A percentile compares a stretch with the other conserved stretches of the same genome.
Conservation (phyloP, 1,139 yeast species). For the Geotrichum macrosporum region DNA sequence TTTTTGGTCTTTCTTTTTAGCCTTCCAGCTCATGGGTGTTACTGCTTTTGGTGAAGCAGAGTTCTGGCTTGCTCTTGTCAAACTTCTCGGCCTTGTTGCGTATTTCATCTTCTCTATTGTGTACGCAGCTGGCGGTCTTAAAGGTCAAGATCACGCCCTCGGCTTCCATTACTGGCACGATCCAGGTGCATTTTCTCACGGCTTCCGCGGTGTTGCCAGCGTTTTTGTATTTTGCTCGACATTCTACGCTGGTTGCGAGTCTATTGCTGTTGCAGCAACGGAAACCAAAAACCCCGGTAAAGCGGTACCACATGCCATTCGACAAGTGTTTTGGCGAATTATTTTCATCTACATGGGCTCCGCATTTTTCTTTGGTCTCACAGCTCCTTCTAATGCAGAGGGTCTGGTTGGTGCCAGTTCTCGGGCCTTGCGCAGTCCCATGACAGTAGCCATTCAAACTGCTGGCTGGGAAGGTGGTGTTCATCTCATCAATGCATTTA, state of each 20-base stretch:
- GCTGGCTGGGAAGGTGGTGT: constrained; percentile 70
- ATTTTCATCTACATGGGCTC: constrained; percentile 74
- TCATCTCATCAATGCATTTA: constrained; percentile 69
- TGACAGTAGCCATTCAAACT: constrained; percentile 64
- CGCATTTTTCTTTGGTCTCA: constrained; percentile 73
- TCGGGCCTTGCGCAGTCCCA: constrained; percentile 61
- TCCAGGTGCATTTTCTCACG: constrained; percentile 73
- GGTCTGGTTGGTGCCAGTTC: constrained; percentile 37
- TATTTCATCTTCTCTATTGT: constrained; percentile 56
- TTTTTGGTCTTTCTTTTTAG: constrained; percentile 52
- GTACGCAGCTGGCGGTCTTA: constrained; percentile 61
- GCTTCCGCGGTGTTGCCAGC: constrained; percentile 63
- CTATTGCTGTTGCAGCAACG: constrained; percentile 85
- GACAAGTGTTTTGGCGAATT: constrained; percentile 77
- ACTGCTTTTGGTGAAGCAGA: constrained; percentile 64
- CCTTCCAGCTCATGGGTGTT: constrained; percentile 55
- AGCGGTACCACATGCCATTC: constrained; percentile 79
- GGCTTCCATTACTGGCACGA: constrained; percentile 73
- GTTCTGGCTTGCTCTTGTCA: constrained; percentile 57
- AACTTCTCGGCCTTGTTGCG: constrained; percentile 53
- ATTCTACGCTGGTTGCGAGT: constrained; percentile 75
- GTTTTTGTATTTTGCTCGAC: constrained; percentile 66
- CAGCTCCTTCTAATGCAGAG: constrained; percentile 74
- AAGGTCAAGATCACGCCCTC: constrained; percentile 33
- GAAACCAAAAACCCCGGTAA: constrained; percentile 79